phyloP scores from a whole-genome alignment of 768 basidiomycete species.

The Ramaria sp. region DNA sequence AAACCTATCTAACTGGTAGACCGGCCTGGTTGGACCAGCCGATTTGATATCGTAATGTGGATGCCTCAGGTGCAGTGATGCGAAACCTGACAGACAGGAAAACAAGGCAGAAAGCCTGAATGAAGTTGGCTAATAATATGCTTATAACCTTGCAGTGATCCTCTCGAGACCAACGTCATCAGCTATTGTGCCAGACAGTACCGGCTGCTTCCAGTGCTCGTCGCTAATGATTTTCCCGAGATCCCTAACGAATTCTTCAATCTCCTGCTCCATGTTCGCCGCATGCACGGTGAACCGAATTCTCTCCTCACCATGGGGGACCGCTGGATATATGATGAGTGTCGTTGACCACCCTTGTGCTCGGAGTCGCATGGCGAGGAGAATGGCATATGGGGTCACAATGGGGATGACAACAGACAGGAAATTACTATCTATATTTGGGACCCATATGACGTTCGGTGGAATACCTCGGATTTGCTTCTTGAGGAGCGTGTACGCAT shows the following conservation, averaged over 20 bases:
- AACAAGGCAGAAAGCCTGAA: too few relatives aligned
- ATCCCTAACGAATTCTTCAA: constrained; percentile 19
- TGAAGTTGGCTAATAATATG: too few relatives aligned
- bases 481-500: too few relatives aligned
- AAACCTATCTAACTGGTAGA: neutral
- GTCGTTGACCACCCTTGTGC: neutral
- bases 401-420: neutral
- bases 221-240: constrained; percentile 8
- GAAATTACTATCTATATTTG: too few relatives aligned
- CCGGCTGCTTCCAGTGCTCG: too few relatives aligned
- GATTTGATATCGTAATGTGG: neutral
- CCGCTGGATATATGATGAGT: constrained; percentile 23
- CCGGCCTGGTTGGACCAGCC: neutral
- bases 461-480: too few relatives aligned
- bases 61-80: neutral
- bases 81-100: too few relatives aligned
- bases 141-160: too few relatives aligned
- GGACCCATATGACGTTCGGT: too few relatives aligned
- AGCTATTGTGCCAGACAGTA: too few relatives aligned
- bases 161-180: too few relatives aligned
- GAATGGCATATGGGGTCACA: neutral
- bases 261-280: constrained; percentile 22
- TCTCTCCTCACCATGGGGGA: constrained; percentile 29
- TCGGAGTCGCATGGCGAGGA: neutral
- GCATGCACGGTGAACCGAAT: constrained; percentile 32